Conservation (phyloP, 805 yeast genomes). For the Nakazawaea populi region DNA sequence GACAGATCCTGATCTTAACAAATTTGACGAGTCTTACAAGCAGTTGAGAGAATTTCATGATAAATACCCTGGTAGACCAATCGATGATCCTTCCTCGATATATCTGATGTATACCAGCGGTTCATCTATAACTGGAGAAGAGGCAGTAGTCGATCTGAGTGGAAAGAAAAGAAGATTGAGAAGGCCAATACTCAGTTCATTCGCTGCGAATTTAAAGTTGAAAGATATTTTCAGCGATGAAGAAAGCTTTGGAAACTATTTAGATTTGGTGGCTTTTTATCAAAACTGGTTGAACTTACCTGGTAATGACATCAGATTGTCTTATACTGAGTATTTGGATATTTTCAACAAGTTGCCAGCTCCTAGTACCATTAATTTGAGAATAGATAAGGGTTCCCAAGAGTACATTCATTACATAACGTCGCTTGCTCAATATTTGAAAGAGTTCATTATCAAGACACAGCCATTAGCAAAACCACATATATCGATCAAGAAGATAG, state of each 20-base stretch:
- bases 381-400: conserved; percentile 21
- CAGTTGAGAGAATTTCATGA: conserved; percentile 26
- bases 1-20: conserved; percentile 22
- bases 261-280: conserved; percentile 53
- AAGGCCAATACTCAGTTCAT: conserved; percentile 40
- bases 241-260: conserved; percentile 58
- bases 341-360: conserved; percentile 32
- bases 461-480: conserved; percentile 43
- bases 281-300: conserved; percentile 46
- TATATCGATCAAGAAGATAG: conserved; percentile 20
- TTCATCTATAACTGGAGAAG: conserved; percentile 12
- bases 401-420: conserved; percentile 40
- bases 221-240: conserved; percentile 47
- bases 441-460: conserved; percentile 36
- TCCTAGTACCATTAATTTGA: conserved; percentile 18
- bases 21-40: conserved; percentile 31
- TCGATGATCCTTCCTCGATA: conserved; percentile 21
- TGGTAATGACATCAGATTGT: conserved; percentile 24
- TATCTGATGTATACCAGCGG: conserved; percentile 24
- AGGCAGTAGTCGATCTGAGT: conserved; percentile 12
- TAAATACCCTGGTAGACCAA: conserved; percentile 23
- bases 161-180: conserved; percentile 20
- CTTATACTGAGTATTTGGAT: conserved; percentile 47
- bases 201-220: conserved; percentile 42
- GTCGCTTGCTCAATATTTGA: conserved; percentile 44